Conservation (phyloP, 2,329 filamentous ascomycete genomes). For the Pyrenophora tritici-repentis region DNA sequence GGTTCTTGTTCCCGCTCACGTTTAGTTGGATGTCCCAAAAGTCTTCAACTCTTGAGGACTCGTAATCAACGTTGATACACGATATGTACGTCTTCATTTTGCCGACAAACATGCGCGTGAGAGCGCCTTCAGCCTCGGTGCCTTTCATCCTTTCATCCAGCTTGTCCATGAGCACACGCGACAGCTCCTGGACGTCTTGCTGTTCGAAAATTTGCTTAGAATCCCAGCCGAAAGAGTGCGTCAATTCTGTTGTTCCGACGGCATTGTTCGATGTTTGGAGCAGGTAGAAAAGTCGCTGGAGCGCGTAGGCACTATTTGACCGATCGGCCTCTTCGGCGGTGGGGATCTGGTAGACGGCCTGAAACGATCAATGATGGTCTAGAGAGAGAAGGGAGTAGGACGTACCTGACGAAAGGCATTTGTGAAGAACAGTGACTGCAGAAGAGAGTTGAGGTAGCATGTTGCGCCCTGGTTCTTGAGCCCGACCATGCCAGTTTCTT, state of each 20-base stretch:
- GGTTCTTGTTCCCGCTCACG: slow-evolving; percentile 87
- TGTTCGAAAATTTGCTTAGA: slow-evolving; percentile 98
- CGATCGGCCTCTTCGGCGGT: slow-evolving; percentile 82
- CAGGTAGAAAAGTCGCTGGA: slow-evolving; percentile 93
- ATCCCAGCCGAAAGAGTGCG: slow-evolving; percentile 97
- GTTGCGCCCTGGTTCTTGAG: slow-evolving; percentile 92
- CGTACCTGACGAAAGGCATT: slow-evolving; percentile 90
- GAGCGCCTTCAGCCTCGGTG: slow-evolving; percentile 84
- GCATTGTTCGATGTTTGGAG: slow-evolving; percentile 84
- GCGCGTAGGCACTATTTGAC: slow-evolving; percentile 87
- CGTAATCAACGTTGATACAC: slow-evolving; percentile 97
- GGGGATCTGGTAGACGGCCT: slow-evolving; percentile 97
- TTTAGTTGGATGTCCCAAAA: slow-evolving; percentile 99
- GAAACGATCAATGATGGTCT: slow-evolving; percentile 10
- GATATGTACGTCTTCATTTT: slow-evolving; percentile 99
- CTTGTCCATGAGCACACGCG: slow-evolving; percentile 94
- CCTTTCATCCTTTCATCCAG: slow-evolving; percentile 99
- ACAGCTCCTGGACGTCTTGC: slow-evolving; percentile 97
- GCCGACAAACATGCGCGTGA: slow-evolving; percentile 90
- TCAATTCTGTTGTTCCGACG: slow-evolving; percentile 90
- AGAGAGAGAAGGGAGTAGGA: too few species aligned
- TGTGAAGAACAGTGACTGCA: slow-evolving; percentile 56
- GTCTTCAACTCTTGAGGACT: slow-evolving; percentile 92
- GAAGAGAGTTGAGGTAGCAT: slow-evolving; percentile 58
- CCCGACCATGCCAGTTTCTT: slow-evolving; percentile 95